phyloP scores from a whole-genome alignment of 2,329 filamentous ascomycete genomes.

The Didymella pomorum region DNA sequence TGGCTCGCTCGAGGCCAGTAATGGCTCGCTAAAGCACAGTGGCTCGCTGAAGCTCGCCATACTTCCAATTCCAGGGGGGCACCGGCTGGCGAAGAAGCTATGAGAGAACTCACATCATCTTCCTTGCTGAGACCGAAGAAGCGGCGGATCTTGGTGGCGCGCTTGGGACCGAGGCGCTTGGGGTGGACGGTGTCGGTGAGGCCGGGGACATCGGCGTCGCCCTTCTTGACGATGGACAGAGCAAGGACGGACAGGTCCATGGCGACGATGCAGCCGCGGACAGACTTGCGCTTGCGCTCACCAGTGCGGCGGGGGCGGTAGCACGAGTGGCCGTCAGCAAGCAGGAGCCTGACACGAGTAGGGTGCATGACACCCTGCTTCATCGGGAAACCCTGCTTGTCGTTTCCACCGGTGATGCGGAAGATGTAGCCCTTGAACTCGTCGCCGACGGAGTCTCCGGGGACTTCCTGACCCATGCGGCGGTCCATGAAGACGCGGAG shows the following conservation, averaged over 20 bases:
- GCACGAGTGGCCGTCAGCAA: slow-evolving; percentile 97
- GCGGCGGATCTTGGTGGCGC: slow-evolving; percentile 98
- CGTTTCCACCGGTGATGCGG: slow-evolving; percentile 99
- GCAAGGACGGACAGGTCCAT: slow-evolving; percentile 95
- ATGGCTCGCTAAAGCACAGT: background rate
- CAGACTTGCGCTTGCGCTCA: slow-evolving; percentile 99
- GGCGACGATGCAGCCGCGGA: slow-evolving; percentile 98
- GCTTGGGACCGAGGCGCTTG: slow-evolving; percentile 99
- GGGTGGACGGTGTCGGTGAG: slow-evolving; percentile 97
- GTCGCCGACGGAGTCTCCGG: slow-evolving; percentile 93
- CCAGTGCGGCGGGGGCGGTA: slow-evolving; percentile 97
- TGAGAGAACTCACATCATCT: slow-evolving; percentile 92
- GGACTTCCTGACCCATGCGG: slow-evolving; percentile 92
- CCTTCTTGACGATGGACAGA: slow-evolving; percentile 97
- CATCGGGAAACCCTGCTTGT: slow-evolving; percentile 99
- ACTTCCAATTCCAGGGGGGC: slow-evolving; percentile 25
- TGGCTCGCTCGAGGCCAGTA: background rate
- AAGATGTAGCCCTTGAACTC: slow-evolving; percentile 99
- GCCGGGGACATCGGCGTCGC: slow-evolving; percentile 91
- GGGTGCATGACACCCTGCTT: slow-evolving; percentile 99
- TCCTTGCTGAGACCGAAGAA: slow-evolving; percentile 99
- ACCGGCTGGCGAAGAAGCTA: slow-evolving; percentile 71
- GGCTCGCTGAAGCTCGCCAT: background rate
- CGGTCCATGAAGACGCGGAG: slow-evolving; percentile 98
- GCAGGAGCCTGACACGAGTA: slow-evolving; percentile 96